These are phyloP conservation scores for Lactifluus volemus DNA, from an alignment of 768 basidiomycete genomes.

Conservation along the genomic window DNA sequence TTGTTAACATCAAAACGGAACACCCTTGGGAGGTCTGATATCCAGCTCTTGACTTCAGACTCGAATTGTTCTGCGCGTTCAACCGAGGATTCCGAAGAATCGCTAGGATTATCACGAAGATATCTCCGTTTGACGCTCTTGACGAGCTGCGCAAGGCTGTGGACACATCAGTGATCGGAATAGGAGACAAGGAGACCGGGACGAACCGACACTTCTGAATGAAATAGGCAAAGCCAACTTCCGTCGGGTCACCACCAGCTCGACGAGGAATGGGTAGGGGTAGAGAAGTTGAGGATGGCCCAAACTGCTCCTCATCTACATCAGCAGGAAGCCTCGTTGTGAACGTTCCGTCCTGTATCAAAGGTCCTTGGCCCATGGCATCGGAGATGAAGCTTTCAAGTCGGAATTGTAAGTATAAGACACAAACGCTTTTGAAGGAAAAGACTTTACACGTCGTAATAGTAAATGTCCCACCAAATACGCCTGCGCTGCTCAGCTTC, in stretches of 20 bases:
- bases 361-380: constrained; percentile 51
- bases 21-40: constrained; percentile 40
- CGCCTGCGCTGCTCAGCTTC: constrained; percentile 45
- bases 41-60: constrained; percentile 45
- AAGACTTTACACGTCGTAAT: constrained; percentile 61
- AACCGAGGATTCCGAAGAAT: constrained; percentile 35
- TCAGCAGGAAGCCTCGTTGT: constrained; percentile 48
- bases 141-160: constrained; percentile 54
- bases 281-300: constrained; percentile 36
- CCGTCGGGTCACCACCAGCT: constrained; percentile 21
- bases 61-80: constrained; percentile 57
- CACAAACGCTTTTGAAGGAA: not conserved
- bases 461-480: constrained; percentile 75
- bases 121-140: constrained; percentile 51
- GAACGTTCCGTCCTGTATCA: constrained; percentile 46
- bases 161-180: not conserved
- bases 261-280: constrained; percentile 30
- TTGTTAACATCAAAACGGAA: constrained; percentile 38
- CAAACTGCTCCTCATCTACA: constrained; percentile 47
- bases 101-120: constrained; percentile 29
- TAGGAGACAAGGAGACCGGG: constrained; percentile 19
- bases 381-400: constrained; percentile 59
- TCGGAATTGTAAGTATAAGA: not conserved
- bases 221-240: constrained; percentile 39
- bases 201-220: constrained; percentile 51